Evolutionary conservation across 192 early-diverging fungal genomes (phyloP), one percentile per base, ranked within the genome.

Genomic region (Rhizophagus prolifer): DNA sequence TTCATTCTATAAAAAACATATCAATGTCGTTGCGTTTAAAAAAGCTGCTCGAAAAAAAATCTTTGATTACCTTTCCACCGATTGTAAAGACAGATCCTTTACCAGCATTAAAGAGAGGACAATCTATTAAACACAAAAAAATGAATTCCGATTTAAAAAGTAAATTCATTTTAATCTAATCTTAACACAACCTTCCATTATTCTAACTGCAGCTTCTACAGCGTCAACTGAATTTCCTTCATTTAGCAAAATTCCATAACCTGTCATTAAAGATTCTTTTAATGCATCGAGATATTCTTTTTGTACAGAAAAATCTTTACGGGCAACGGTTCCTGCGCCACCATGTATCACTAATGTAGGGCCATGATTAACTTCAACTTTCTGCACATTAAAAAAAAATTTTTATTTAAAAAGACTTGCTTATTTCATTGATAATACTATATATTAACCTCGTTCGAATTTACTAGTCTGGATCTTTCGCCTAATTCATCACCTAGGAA

Each of bases 81-180:
- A 75, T 41, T 10, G 79, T 81, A 75, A 84, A 86, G 12, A 86
- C 85, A 19, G 81, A 71, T 25, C 85, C 85, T 67, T 81, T 81
- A 31, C 85, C 85, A 28, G 85, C 85, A 59, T 86, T 86, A 76
- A 85, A 86, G 25, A 86, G 59, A n/a, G 85, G 85, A 74, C 72
- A 82, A 67, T 86, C 85, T 81, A 78, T 46, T 36, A 77, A 36
- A 41, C 9, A 47, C 9, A 36, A 47, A 41, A 82, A 64, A 68
- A 5, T 50, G 28, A n/a, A 82, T n/a, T 30, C 28, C 19, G 19
- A 66, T 36, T 36, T 65, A 14, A 19, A 30, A 21, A 19, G 14
- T 36, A 16, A 21, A 36, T 66, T 34, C 0, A 9, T 38, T 66
- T 34, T 41, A 36, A 21, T 21, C n/a, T 36, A 66, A 31, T 38